phyloP scores from a whole-genome alignment of 129 eudicot genomes.

The Kitagawia praeruptora region DNA sequence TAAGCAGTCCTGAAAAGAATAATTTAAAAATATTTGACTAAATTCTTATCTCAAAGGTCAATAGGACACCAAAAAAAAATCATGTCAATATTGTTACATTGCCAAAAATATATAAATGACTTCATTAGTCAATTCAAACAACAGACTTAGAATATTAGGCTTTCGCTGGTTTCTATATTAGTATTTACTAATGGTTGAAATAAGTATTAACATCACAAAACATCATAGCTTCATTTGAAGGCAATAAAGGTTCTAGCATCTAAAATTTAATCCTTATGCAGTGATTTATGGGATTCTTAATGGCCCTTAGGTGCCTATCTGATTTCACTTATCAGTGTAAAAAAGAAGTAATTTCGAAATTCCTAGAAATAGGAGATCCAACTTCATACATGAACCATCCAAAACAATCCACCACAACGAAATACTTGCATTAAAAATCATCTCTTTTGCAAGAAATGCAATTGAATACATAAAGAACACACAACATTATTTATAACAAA shows the following conservation, averaged over 20 bases:
- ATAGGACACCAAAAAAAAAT: background rate
- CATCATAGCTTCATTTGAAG: background rate
- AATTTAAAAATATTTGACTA: conserved; percentile 2
- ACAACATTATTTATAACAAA: background rate
- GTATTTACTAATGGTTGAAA: background rate
- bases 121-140: background rate
- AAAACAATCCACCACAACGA: background rate
- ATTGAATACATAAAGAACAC: too few species aligned
- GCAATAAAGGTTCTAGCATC: background rate
- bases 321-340: background rate
- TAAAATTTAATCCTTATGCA: background rate
- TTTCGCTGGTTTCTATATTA: background rate
- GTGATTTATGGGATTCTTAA: background rate
- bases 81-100: background rate
- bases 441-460: background rate
- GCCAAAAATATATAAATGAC: background rate
- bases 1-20: conserved; percentile 62
- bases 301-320: background rate
- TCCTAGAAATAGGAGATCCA: background rate
- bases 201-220: background rate
- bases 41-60: background rate
- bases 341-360: too few species aligned
- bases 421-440: background rate
- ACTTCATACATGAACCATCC: background rate
- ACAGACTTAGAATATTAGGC: background rate